Evolutionary conservation across 208 protist species (phyloP).

Genomic region (Tritrichomonas foetus): DNA sequence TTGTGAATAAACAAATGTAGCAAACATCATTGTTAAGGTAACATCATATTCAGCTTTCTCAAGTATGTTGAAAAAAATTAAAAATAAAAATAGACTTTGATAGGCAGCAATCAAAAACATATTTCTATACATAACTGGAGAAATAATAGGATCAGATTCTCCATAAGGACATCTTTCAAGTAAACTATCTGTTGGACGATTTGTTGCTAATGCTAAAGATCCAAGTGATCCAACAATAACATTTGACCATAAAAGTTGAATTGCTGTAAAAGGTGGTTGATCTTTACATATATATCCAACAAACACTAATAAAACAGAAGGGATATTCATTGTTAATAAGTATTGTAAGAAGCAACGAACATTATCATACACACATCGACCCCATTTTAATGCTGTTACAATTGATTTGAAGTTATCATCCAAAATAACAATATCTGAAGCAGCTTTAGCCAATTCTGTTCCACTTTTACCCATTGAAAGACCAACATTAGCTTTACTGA

Average conservation of each 20-base stretch:
- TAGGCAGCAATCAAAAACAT: slow-evolving; percentile 64
- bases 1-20: slow-evolving; percentile 53
- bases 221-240: slow-evolving; percentile 77
- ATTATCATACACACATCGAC: slow-evolving; percentile 87
- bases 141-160: slow-evolving; percentile 59
- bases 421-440: slow-evolving; percentile 68
- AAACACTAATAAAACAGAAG: slow-evolving; percentile 80
- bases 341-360: slow-evolving; percentile 95
- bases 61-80: slow-evolving; percentile 50
- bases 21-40: slow-evolving; percentile 41
- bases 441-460: slow-evolving; percentile 45
- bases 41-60: neutral
- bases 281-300: slow-evolving; percentile 69
- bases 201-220: slow-evolving; percentile 77
- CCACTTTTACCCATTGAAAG: slow-evolving; percentile 34
- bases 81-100: slow-evolving; percentile 64
- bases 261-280: slow-evolving; percentile 63
- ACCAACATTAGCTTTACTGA: slow-evolving; percentile 82
- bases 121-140: slow-evolving; percentile 69
- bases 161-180: slow-evolving; percentile 60
- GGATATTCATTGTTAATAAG: slow-evolving; percentile 93
- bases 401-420: slow-evolving; percentile 97
- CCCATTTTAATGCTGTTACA: too few species aligned
- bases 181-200: slow-evolving; percentile 69
- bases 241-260: slow-evolving; percentile 97